Percentiles rank a stretch among this genome's conserved stretches.
These are phyloP conservation scores for Tulasnella sp. DNA, from an alignment of 768 basidiomycete genomes.

Conservation along the genomic window DNA sequence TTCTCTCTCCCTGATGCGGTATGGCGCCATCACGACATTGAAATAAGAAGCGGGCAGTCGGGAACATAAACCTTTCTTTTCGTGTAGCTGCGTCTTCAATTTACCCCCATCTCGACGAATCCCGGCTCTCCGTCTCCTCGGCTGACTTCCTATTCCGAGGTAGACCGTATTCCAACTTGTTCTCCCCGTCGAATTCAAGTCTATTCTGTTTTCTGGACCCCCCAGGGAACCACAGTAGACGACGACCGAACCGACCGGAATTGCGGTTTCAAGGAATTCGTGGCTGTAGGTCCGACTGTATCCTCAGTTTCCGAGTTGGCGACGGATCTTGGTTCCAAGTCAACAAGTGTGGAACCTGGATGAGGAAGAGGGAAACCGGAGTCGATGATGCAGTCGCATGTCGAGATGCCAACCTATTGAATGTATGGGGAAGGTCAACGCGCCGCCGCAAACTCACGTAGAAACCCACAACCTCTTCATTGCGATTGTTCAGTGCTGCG, in stretches of 20 bases:
- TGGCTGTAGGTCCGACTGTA: slow-evolving; percentile 57
- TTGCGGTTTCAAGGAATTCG: too few relatives aligned
- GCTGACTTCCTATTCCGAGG: slow-evolving; percentile 51
- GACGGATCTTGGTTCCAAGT: slow-evolving; percentile 76
- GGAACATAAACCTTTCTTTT: too few relatives aligned
- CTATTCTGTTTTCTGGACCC: too few relatives aligned
- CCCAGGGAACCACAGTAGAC: too few relatives aligned
- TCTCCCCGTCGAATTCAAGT: slow-evolving; percentile 40
- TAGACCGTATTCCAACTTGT: slow-evolving; percentile 85
- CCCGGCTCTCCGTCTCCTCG: slow-evolving; percentile 27
- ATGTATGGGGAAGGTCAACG: neutral
- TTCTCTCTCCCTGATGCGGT: too few relatives aligned
- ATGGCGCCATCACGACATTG: too few relatives aligned
- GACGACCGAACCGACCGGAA: too few relatives aligned
- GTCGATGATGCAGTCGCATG: slow-evolving; percentile 92
- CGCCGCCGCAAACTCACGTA: slow-evolving; percentile 57
- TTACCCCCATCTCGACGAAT: slow-evolving; percentile 22
- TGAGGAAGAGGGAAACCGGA: slow-evolving; percentile 73
- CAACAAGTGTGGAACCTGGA: neutral
- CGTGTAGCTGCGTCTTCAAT: too few relatives aligned
- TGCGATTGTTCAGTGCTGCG: slow-evolving; percentile 77
- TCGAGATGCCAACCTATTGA: slow-evolving; percentile 55
- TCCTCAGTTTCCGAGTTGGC: slow-evolving; percentile 52
- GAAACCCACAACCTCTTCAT: slow-evolving; percentile 68
- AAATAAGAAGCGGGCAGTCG: too few relatives aligned